Evolutionary conservation across 208 protist genomes (phyloP), one percentile per base, ranked within the genome.

Genomic region (Trichomonas vaginalis): DNA sequence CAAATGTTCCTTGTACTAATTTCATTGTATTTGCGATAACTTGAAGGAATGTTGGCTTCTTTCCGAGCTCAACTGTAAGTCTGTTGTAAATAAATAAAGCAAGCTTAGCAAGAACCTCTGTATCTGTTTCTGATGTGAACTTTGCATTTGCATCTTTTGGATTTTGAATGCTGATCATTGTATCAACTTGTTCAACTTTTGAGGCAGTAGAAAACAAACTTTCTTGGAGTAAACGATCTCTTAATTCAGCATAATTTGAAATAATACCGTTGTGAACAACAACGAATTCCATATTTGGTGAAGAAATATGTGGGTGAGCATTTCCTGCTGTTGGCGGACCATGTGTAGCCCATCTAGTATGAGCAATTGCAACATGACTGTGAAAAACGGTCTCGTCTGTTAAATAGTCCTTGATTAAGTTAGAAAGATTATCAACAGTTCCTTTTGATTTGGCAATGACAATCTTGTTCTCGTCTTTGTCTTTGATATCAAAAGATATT

Each of bases 281-380:
- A 46, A 95, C 95, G 49, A 96, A 80, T 42, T 79, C 92, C 27
- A 95, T 42, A 10, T 61, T 79, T 95, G 92, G 35, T 42, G 47
- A 79, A 47, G 51, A 95, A 47, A 37, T 48, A 86, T 96, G 96
- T 39, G 96, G 96, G 27, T 96, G 96, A 14, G 95, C 95, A 79
- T 96, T 96, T 87, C 45, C 51, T 37, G 82, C 96, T 42, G 95
- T 97, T 96, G 97, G 96, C 46, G 47, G 35, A 79, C 97, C 97
- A 96, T 98, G 97, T 14, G 97, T 98, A 23, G 97, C 97, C 97
- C 97, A 98, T 88, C 97, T 96, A 21, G 97, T 98, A 96, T 97
- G 97, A n/a, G 96, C 97, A 86, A 98, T 97, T 56, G 96, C 49
- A 51, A 92, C n/a, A 51, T 92, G 86, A 92, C 51, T 51, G 2